Evolutionary conservation across 2,329 filamentous ascomycete species (phyloP).

Genomic region (Aspergillus awamori): DNA sequence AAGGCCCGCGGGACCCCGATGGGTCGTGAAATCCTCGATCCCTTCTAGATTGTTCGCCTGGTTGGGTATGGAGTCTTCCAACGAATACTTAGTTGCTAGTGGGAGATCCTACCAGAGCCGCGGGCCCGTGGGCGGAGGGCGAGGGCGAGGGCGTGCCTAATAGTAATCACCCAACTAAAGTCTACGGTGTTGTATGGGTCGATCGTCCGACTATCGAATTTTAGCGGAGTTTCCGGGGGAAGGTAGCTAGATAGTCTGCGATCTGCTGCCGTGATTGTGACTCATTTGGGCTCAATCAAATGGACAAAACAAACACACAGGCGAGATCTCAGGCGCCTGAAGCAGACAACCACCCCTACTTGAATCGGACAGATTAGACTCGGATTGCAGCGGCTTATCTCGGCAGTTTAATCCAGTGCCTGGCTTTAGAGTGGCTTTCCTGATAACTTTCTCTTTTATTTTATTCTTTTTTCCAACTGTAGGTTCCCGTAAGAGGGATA

Average conservation of each 20-base stretch:
- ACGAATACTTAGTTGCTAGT: conserved; percentile 3
- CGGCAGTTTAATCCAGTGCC: neutral
- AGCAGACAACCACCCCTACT: neutral
- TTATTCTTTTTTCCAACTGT: neutral
- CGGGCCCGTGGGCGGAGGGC: conserved; percentile 11
- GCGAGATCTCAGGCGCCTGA: neutral
- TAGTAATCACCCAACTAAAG: too few species aligned
- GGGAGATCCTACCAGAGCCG: conserved; percentile 12
- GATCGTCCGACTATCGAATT: conserved; percentile 20
- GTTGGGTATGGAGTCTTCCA: neutral
- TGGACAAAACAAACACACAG: neutral
- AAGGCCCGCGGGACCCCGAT: neutral
- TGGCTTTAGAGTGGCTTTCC: neutral
- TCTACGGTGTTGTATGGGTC: conserved; percentile 14
- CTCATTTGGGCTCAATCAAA: neutral
- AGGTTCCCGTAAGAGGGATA: neutral
- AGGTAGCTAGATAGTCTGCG: neutral
- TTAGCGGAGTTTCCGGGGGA: conserved; percentile 3
- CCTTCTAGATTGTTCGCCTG: neutral
- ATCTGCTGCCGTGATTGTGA: neutral
- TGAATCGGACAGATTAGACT: neutral
- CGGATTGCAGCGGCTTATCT: conserved; percentile 2
- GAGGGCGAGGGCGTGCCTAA: neutral
- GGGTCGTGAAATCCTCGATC: neutral
- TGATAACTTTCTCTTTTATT: too few species aligned